Evolutionary conservation across 768 basidiomycete species (phyloP).

Genomic region (Amanita inopinata): DNA sequence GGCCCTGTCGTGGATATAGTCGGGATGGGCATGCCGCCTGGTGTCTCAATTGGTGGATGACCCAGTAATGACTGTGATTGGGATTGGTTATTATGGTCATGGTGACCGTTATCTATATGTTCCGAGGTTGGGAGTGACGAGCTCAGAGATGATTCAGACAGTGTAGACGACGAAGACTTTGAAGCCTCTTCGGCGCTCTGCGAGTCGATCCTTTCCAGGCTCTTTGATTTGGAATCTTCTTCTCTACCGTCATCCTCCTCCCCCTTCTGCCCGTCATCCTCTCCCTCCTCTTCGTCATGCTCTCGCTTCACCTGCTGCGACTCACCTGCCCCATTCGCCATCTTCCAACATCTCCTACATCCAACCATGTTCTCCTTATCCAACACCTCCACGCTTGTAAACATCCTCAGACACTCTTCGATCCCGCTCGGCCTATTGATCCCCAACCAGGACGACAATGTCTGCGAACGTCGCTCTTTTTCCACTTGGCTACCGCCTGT

Average conservation of each 20-base stretch:
- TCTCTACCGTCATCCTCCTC: conserved; percentile 11
- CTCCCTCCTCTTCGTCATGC: conserved; percentile 21
- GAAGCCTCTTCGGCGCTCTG: conserved; percentile 1
- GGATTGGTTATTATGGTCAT: background rate
- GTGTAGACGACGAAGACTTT: background rate
- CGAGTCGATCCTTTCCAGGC: background rate
- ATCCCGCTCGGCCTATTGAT: conserved; percentile 44
- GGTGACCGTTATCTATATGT: too few relatives aligned
- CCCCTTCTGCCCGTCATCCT: conserved; percentile 14
- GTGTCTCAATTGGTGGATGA: conserved; percentile 16
- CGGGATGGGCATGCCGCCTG: conserved; percentile 40
- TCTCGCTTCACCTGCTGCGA: conserved; percentile 22
- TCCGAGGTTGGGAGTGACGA: background rate
- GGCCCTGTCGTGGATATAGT: conserved; percentile 43
- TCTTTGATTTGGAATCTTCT: conserved; percentile 2
- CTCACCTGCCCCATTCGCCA: conserved; percentile 47
- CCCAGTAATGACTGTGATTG: background rate
- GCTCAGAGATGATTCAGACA: background rate
- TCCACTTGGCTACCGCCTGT: background rate
- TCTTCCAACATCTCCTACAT: conserved; percentile 91
- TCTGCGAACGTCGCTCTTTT: conserved; percentile 2
- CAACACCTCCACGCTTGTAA: conserved; percentile 88
- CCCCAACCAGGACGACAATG: conserved; percentile 34
- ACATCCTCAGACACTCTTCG: conserved; percentile 77
- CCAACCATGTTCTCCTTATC: conserved; percentile 95